Conservation (phyloP, 2,329 filamentous ascomycete species). For the Aureobasidium sp. region DNA sequence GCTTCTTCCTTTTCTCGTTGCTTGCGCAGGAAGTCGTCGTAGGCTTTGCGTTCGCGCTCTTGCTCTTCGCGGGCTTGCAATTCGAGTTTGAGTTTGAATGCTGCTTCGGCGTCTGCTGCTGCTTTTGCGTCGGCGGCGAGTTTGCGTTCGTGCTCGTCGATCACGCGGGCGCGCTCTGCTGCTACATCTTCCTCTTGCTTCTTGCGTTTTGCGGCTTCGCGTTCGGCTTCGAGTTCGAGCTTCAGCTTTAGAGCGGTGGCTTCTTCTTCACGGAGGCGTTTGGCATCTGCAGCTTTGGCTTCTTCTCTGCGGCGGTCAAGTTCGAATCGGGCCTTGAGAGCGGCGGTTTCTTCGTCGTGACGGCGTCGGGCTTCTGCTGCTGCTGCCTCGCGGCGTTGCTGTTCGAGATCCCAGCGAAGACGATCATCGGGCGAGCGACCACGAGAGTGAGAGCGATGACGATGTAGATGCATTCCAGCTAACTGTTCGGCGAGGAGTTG, state of each 20-base stretch:
- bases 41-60: constrained; percentile 15
- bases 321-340: constrained; percentile 19
- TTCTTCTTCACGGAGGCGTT: constrained; percentile 28
- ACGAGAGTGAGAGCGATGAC: constrained; percentile 26
- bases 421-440: constrained; percentile 16
- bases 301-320: constrained; percentile 19
- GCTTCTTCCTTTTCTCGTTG: constrained; percentile 13
- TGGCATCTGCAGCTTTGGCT: constrained; percentile 14
- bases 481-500: constrained; percentile 18
- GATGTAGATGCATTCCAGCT: constrained; percentile 21
- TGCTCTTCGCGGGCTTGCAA: not conserved
- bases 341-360: not conserved
- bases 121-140: not conserved
- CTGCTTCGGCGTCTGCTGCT: not conserved
- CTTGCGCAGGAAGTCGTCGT: not conserved
- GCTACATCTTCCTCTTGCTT: constrained; percentile 19
- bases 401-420: constrained; percentile 21
- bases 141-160: constrained; percentile 27
- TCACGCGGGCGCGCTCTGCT: constrained; percentile 26
- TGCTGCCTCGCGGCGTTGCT: constrained; percentile 11
- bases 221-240: not conserved
- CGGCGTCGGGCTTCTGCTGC: constrained; percentile 11
- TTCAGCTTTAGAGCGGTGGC: constrained; percentile 23
- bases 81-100: not conserved
- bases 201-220: constrained; percentile 25